Percentiles rank a stretch among this genome's conserved stretches.
These are phyloP conservation scores for Agarophyton chilense DNA, from an alignment of 23 red algal genomes.

Conservation along the genomic window DNA sequence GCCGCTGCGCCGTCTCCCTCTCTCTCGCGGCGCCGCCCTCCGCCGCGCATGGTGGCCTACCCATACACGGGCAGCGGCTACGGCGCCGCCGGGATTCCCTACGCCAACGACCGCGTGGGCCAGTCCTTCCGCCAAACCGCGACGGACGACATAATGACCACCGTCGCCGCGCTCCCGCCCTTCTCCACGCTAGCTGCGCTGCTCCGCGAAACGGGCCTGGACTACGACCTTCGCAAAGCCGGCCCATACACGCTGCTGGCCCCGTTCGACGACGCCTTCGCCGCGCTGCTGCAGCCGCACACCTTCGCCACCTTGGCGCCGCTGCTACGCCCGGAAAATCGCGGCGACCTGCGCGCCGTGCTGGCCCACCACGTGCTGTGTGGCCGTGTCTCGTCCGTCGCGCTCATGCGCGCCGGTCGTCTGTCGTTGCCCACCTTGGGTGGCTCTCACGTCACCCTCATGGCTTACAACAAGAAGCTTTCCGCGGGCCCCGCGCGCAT, in stretches of 20 bases:
- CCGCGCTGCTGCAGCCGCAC: constrained; percentile 63
- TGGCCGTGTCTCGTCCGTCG: constrained; percentile 27
- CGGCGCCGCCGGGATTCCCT: constrained; percentile 65
- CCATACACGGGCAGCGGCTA: constrained; percentile 70
- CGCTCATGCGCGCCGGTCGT: neutral
- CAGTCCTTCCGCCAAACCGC: constrained; percentile 53
- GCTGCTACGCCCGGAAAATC: constrained; percentile 74
- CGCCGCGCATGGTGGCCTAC: constrained; percentile 54
- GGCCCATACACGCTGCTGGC: constrained; percentile 75
- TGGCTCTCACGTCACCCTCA: constrained; percentile 32
- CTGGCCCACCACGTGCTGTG: constrained; percentile 57
- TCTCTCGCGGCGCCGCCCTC: neutral
- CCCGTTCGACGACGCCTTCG: constrained; percentile 67
- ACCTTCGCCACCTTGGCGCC: constrained; percentile 30
- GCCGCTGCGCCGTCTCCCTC: neutral
- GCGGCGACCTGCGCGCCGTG: constrained; percentile 55
- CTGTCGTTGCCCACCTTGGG: constrained; percentile 21
- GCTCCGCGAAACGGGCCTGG: constrained; percentile 59
- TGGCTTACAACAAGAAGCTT: constrained; percentile 73
- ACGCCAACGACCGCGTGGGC: constrained; percentile 24
- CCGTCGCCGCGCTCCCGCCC: constrained; percentile 52
- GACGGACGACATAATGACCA: constrained; percentile 40
- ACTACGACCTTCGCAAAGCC: constrained; percentile 62
- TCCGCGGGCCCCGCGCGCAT: constrained; percentile 65
- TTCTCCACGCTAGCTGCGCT: constrained; percentile 64